Evolutionary conservation across 1,139 yeast genomes (phyloP).

Genomic region (Nematodospora anomalae): DNA sequence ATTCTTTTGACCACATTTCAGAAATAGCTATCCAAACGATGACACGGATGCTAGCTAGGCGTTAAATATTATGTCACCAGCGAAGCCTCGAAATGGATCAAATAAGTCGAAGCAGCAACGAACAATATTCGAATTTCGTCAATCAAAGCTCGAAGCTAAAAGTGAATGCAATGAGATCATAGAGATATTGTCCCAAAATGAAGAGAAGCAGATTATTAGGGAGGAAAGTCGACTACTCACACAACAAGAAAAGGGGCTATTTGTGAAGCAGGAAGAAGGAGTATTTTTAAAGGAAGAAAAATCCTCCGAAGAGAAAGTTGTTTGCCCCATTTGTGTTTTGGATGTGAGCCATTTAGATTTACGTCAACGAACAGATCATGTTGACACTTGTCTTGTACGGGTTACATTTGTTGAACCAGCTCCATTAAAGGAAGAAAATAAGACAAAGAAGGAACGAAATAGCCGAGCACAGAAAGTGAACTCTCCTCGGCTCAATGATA

Average conservation of each 20-base stretch:
- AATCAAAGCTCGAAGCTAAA: slow-evolving; percentile 3
- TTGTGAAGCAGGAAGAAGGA: not conserved
- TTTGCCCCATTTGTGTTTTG: slow-evolving; percentile 23
- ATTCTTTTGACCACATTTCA: too few species aligned
- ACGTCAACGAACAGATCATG: slow-evolving; percentile 54
- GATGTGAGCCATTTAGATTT: slow-evolving; percentile 19
- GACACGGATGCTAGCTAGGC: too few species aligned
- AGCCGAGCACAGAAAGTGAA: slow-evolving; percentile 4
- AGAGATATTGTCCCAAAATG: slow-evolving; percentile 12
- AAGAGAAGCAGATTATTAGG: slow-evolving; percentile 7
- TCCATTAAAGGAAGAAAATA: not conserved
- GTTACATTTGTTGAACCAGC: slow-evolving; percentile 13
- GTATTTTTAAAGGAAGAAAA: slow-evolving; percentile 12
- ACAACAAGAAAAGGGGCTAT: not conserved
- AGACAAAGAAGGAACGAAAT: not conserved
- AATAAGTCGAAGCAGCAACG: slow-evolving; percentile 9
- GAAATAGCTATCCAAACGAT: not conserved
- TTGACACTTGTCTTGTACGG: slow-evolving; percentile 49
- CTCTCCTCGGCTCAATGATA: slow-evolving; percentile 10
- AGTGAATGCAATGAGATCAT: slow-evolving; percentile 5
- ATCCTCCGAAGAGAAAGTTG: slow-evolving; percentile 4
- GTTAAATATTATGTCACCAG: not conserved
- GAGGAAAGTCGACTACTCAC: not conserved
- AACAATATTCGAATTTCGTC: slow-evolving; percentile 18
- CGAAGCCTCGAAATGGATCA: not conserved